These are phyloP conservation scores for Russula dissimulans DNA, from an alignment of 768 basidiomycete species.

Conservation along the genomic window DNA sequence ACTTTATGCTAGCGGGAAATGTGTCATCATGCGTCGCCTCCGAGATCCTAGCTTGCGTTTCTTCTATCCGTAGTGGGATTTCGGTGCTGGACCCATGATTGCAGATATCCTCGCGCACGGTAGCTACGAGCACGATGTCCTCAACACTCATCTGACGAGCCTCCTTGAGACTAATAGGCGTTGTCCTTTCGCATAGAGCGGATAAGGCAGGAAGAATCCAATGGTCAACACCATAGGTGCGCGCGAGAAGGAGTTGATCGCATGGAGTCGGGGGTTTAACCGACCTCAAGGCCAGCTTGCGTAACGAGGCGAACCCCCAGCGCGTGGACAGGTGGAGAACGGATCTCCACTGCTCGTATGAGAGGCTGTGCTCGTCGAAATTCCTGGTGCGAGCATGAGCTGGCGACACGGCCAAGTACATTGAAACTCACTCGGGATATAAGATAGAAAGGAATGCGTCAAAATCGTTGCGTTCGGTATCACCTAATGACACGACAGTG, in stretches of 20 bases:
- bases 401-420: background rate
- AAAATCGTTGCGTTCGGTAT: constrained; percentile 8
- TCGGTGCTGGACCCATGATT: background rate
- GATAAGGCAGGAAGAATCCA: constrained; percentile 15
- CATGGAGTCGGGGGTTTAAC: constrained; percentile 8
- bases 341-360: constrained; percentile 24
- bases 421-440: constrained; percentile 14
- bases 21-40: background rate
- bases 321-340: constrained; percentile 24
- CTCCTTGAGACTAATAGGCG: constrained; percentile 4
- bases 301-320: constrained; percentile 27
- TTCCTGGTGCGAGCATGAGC: background rate
- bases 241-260: constrained; percentile 15
- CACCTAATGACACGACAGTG: background rate
- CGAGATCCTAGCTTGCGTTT: background rate
- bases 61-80: constrained; percentile 2
- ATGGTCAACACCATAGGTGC: constrained; percentile 10
- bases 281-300: constrained; percentile 14
- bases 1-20: background rate
- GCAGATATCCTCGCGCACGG: constrained; percentile 15
- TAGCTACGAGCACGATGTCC: constrained; percentile 13
- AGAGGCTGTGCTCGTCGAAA: constrained; percentile 9
- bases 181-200: constrained; percentile 8
- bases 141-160: constrained; percentile 9
- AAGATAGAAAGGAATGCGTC: constrained; percentile 18